These are phyloP conservation scores for Exophiala xenobiotica DNA, from an alignment of 2,329 filamentous ascomycete genomes.

Conservation along the genomic window DNA sequence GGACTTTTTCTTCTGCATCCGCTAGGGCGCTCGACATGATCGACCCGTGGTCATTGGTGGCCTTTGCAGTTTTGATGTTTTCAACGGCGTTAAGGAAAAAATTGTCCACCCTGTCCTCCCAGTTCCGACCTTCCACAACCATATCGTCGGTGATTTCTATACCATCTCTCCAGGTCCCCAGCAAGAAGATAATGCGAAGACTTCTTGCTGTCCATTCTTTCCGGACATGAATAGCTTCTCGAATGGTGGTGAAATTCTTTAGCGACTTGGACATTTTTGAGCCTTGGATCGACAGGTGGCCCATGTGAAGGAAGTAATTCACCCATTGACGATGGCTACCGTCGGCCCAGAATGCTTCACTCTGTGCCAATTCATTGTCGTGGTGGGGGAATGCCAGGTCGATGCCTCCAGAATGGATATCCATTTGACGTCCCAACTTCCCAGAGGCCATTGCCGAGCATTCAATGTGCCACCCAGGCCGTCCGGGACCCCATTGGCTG, in stretches of 20 bases:
- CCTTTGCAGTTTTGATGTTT: constrained; percentile 54
- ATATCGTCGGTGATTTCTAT: constrained; percentile 88
- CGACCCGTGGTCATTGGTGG: constrained; percentile 30
- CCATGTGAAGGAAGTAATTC: constrained; percentile 95
- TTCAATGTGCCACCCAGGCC: constrained; percentile 96
- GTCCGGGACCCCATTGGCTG: constrained; percentile 80
- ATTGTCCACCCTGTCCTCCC: constrained; percentile 77
- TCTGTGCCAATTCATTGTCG: constrained; percentile 89
- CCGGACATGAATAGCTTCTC: constrained; percentile 66
- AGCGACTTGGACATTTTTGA: constrained; percentile 95
- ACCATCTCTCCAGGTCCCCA: constrained; percentile 86
- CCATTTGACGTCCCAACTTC: constrained; percentile 78
- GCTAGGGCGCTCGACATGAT: constrained; percentile 49
- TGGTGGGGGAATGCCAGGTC: constrained; percentile 91
- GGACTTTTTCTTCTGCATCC: constrained; percentile 56
- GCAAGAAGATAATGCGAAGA: constrained; percentile 80
- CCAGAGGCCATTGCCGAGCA: constrained; percentile 95
- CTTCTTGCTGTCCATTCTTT: constrained; percentile 74
- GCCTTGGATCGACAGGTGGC: constrained; percentile 82
- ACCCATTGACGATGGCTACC: constrained; percentile 69
- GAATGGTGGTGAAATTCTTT: constrained; percentile 94
- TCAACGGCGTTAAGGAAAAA: constrained; percentile 50
- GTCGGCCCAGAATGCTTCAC: constrained; percentile 73
- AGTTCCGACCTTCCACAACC: constrained; percentile 68
- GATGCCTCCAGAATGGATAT: constrained; percentile 90